Base-by-base conservation (phyloP, 2,329 filamentous ascomycete species). In the Colletotrichum destructivum region DNA sequence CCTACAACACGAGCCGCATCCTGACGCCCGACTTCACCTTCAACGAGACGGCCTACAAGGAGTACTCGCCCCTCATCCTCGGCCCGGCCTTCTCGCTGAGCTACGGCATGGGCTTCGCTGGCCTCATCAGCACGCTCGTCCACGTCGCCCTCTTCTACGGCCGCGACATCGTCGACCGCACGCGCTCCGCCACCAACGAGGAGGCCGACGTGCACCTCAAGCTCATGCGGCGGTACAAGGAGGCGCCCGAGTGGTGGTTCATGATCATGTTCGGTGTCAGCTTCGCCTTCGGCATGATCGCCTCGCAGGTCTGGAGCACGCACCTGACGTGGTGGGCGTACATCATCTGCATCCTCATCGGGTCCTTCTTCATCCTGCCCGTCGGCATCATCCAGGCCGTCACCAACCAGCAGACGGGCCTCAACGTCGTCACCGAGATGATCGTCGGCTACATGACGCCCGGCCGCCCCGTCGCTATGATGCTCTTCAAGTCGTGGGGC, bases 1-100 rank as follows among this genome's bases (percentile, higher is more conserved):
- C 81, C 8, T 93, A 93, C 81, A 87, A 92, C 72, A 88, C 90
- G 3, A 84, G 84, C 4, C 84, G 84, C 18, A 90, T 93, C 60
- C 83, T 93, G 18, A 87, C 86, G 62, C 74, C 80, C 6, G 83
- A 90, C 72, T 82, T 85, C 66, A 83, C 87, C 12, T 88, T 93
- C 72, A 88, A 92, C 78, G 85, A 87, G 75, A 85, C 84, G 2
- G 88, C 88, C 16, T 93, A 93, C 79, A 81, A 87, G 73, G 82
- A 84, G 38, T 93, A 93, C 79, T 84, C 86, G 0, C 87, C 86
- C 5, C 81, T 88, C 26, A 84, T 86, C 69, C 75, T 91, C 44
- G 87, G 86, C 0, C 88, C 88, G 0, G 88, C 88, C 0, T 90
- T 89, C 74, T 82, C 85, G 4, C 76, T 91, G 15, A 83, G 81